Evolutionary conservation across 352 stramenopile species (phyloP).

Genomic region (Globisporangium orthogonon): DNA sequence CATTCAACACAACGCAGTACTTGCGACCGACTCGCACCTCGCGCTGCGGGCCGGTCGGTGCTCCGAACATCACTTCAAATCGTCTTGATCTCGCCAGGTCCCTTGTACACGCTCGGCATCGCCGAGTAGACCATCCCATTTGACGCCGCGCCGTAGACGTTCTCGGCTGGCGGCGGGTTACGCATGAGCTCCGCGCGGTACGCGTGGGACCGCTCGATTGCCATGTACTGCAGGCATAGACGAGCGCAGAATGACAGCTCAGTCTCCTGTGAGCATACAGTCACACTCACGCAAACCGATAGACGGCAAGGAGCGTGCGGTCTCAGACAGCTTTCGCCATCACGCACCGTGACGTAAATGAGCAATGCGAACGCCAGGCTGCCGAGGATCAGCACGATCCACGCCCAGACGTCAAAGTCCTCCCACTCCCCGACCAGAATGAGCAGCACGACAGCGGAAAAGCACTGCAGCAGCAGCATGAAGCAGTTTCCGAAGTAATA

Average conservation of each 20-base stretch:
- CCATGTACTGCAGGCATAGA: constrained; percentile 45
- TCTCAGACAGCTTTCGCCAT: neutral
- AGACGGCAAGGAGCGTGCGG: neutral
- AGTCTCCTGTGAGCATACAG: too few relatives aligned
- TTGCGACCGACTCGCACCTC: neutral
- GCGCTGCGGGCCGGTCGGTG: neutral
- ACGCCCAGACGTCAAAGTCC: constrained; percentile 67
- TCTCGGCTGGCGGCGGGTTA: constrained; percentile 70
- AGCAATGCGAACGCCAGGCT: constrained; percentile 61
- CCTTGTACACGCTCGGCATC: constrained; percentile 48
- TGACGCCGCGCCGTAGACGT: constrained; percentile 54
- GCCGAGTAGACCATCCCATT: constrained; percentile 56
- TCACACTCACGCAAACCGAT: neutral
- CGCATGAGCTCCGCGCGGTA: constrained; percentile 82
- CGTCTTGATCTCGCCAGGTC: constrained; percentile 60
- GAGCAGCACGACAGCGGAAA: constrained; percentile 68
- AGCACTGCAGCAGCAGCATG: constrained; percentile 68
- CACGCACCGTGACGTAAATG: constrained; percentile 57
- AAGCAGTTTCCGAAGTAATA: constrained; percentile 88
- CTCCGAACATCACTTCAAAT: constrained; percentile 29
- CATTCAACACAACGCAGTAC: neutral
- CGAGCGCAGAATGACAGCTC: too few relatives aligned
- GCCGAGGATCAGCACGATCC: constrained; percentile 62
- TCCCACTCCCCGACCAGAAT: constrained; percentile 76
- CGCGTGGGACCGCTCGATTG: constrained; percentile 65